Base-by-base conservation (phyloP, 805 yeast species). In the Starmera quercuum region DNA sequence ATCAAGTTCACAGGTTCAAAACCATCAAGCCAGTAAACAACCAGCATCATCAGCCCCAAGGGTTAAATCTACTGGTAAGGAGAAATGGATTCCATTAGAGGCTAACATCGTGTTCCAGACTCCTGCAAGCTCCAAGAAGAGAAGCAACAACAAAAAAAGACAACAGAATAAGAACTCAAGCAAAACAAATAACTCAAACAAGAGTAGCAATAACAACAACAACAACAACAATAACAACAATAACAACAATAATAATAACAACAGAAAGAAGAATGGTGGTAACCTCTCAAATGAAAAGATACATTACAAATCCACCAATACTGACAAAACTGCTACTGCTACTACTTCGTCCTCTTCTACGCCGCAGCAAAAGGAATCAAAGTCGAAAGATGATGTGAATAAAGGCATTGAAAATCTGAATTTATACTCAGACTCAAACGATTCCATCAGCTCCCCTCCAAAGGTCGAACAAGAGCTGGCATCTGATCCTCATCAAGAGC, bases 81-180 rank as follows among this genome's bases (percentile, higher is more conserved):
- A 73, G 43, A 81, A 79, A 47, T 78, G 85, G 85, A 66, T 77
- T 23, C 84, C 84, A 13, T 72, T 68, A 47, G 68, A 74, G 39
- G 83, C 75, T 12, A 59, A 69, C 18, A 71, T 71, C 32, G 68
- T 67, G 15, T 71, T 14, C 32, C 53, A 18, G 22, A 45, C 6
- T 31, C 30, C 12, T 23, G 39, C 40, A 24, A 35, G 35, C 7
- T n/a, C 14, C 26, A 30, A 28, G 6, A 17, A n/a, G 11, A 17
- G 20, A 19, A 29, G 18, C 20, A 36, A 29, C 13, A 33, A 30
- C 17, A 32, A 32, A 13, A 25, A 25, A 25, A 9, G 15, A 25
- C 27, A 9, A 14, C 15, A 18, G 25, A 40, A 28, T 6, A 36
- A 19, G 20, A 24, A 26, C 5, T 16, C 32, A 11, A 33, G 26